Evolutionary conservation across 768 basidiomycete species (phyloP), one percentile per base, ranked within the genome.

Genomic region (Amanita molliuscula): DNA sequence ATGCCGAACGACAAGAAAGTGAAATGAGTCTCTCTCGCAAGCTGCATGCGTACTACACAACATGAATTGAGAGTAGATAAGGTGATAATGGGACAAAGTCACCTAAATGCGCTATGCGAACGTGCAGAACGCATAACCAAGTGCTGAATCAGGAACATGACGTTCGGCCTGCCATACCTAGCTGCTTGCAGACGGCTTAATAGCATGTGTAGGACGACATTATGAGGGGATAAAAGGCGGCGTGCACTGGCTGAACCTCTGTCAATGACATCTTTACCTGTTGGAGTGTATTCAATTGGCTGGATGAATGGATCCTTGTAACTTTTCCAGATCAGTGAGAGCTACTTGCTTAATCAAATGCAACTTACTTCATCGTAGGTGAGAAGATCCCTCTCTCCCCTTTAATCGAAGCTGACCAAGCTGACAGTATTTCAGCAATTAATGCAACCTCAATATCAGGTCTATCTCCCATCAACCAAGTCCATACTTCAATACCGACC

Each of bases 181-280:
- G 94, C 90, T 37, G 95, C 89, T 67, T 98, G 95, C 55, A 96
- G 74, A 38, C 93, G 82, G 62, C 91, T 96, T 52, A 92, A 80
- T 7, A 98, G 64, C 75, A 97, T 86, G 55, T 92, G 83, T 41
- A 98, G 63, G 23, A 98, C 75, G 13, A 94, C 72, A 1, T 77
- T 74, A 66, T 97, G 96, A 4, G 96, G 91, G 2, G 78, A 73
- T 7, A 98, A 75, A 4, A 93, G 64, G 34, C 88, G 78, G 38
- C 79, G 77, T 4, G 92, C 92, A 56, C 80, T 73, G 13, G 71
- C 70, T 21, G 77, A 73, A 21, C 79, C 79, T 29, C 82, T 79
- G 55, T 93, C 88, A 40, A 96, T 88, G 38, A 73, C 71, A 16
- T 82, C 81, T 64, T 88, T 89, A 64, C 96, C 84, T 0, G 90